phyloP scores from a whole-genome alignment of 805 yeast species.

The Ogataea chonburiensis region DNA sequence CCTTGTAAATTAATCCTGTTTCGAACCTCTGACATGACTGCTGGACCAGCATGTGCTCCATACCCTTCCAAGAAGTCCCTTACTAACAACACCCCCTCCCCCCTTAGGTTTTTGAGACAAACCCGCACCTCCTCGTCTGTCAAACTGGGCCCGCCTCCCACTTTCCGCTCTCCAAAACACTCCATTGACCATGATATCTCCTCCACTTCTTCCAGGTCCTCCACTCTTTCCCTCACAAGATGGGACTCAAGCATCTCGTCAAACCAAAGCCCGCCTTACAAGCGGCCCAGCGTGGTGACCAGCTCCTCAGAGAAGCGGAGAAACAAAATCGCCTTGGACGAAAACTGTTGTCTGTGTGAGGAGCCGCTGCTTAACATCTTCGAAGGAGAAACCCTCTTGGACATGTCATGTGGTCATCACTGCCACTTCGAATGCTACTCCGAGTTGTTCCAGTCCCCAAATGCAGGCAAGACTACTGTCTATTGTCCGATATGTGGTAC shows the following conservation, averaged over 20 bases:
- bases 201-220: conserved; percentile 14
- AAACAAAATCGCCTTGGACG: conserved; percentile 13
- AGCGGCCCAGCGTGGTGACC: conserved; percentile 12
- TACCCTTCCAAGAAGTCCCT: not conserved
- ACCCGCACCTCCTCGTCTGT: conserved; percentile 9
- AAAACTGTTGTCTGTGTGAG: conserved; percentile 43
- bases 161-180: conserved; percentile 10
- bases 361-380: conserved; percentile 41
- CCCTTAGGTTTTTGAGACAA: conserved; percentile 5
- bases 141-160: conserved; percentile 14
- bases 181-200: conserved; percentile 10
- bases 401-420: conserved; percentile 42
- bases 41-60: conserved; percentile 7
- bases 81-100: conserved; percentile 2
- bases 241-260: conserved; percentile 17
- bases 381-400: conserved; percentile 43
- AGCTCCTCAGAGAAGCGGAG: conserved; percentile 11
- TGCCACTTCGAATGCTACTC: conserved; percentile 45
- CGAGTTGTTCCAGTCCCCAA: conserved; percentile 25
- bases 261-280: conserved; percentile 16
- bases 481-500: conserved; percentile 24
- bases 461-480: conserved; percentile 5
- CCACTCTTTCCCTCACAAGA: conserved; percentile 12
- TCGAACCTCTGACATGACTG: conserved; percentile 6
- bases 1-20: not conserved